Base-by-base conservation (phyloP, 345 rosid species). In the Capsella bursapastoris region DNA sequence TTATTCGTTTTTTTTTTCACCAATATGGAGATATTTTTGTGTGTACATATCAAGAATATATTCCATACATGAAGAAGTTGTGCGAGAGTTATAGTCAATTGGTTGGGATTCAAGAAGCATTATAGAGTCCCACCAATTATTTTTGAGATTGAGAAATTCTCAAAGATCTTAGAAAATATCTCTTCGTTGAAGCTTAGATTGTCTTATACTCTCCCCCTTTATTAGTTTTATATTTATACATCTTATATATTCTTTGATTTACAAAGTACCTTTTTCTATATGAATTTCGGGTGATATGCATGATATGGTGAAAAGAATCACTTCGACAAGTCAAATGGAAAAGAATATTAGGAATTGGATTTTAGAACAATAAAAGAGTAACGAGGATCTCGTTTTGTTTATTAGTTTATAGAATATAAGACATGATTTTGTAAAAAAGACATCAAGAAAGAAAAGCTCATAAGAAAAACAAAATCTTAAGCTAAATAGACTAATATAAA, bases 171-270 rank as follows among this genome's bases (percentile, higher is more conserved):
- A 47, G 7, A 34, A 27, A 28, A 49, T 49, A 32, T 48, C 43
- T 22, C 40, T 35, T 1, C 67, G 63, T 60, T 59, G 79, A 75
- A 68, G 40, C 48, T 43, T 75, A 67, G 14, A 40, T 67, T 75
- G 73, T 67, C 79, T 38, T 66, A 6, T 51, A 6, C 45, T 50
- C 32, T 22, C 25, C 25, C 32, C 37, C 35, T 48, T 37, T 48
- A 35, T 48, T 45, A 56, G 4, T 1, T 28, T 22, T 22, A 22
- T 72, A 32, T 22, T 15, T 31, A 27, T 8, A n/a, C n/a, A 34
- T 35, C 6, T 6, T 45, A 22, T 38, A 6, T 38, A 9, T 57
- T 53, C 11, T 57, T 18, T 47, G 37, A 27, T 47, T n/a, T 45
- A 22, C 10, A 12, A 34, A 28, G 7, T 8, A 44, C 1, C 0